Conservation (phyloP, 805 yeast genomes). For the Sporopachydermia quercuum region DNA sequence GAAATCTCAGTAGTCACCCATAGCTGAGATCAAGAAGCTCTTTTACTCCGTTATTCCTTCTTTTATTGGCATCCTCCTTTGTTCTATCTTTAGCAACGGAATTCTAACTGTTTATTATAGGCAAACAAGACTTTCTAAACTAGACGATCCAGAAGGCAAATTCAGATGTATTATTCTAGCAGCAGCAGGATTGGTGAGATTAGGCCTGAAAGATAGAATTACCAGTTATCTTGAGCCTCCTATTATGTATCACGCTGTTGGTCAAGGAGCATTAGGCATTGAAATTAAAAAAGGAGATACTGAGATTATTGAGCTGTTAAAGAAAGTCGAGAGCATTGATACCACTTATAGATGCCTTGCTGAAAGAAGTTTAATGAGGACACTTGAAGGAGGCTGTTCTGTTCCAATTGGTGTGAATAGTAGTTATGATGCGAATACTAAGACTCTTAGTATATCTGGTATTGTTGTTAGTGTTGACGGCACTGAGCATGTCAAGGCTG, state of each 20-base stretch:
- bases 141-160: constrained; percentile 55
- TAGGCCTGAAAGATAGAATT: constrained; percentile 61
- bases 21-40: too few species aligned
- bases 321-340: constrained; percentile 46
- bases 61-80: too few species aligned
- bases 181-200: constrained; percentile 76
- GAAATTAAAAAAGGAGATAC: constrained; percentile 69
- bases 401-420: constrained; percentile 90
- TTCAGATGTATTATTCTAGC: constrained; percentile 75
- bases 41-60: too few species aligned
- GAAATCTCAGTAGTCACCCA: too few species aligned
- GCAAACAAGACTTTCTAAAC: constrained; percentile 65
- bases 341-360: constrained; percentile 70
- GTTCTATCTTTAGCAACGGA: too few species aligned
- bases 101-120: too few species aligned
- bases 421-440: constrained; percentile 30
- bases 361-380: constrained; percentile 75
- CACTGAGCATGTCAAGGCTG: constrained; percentile 44
- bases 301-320: constrained; percentile 41
- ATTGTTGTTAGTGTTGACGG: constrained; percentile 84
- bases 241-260: constrained; percentile 90
- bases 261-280: constrained; percentile 96
- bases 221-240: constrained; percentile 55
- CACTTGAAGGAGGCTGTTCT: constrained; percentile 94
- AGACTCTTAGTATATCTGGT: constrained; percentile 41